Conservation (phyloP, 2,329 filamentous ascomycete species). For the Bipolaris victoriae region DNA sequence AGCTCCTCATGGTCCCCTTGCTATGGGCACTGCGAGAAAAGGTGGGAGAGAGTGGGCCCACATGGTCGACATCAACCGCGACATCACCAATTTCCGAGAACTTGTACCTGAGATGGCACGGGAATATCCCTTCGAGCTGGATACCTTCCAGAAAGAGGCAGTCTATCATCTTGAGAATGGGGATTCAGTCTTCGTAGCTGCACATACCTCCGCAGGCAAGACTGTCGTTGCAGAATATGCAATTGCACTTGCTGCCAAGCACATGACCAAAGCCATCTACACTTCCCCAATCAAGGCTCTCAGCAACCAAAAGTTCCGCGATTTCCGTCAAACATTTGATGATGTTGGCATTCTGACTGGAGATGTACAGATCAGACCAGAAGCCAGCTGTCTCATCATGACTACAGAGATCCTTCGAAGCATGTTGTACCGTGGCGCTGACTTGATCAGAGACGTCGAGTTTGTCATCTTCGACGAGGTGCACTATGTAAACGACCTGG, state of each 20-base stretch:
- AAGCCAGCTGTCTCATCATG: slow-evolving; percentile 99
- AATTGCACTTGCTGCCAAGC: slow-evolving; percentile 92
- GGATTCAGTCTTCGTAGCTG: slow-evolving; percentile 96
- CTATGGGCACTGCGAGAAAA: slow-evolving; percentile 73
- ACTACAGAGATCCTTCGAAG: slow-evolving; percentile 97
- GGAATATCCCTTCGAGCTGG: slow-evolving; percentile 95
- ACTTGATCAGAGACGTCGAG: slow-evolving; percentile 94
- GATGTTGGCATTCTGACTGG: slow-evolving; percentile 97
- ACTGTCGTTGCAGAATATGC: slow-evolving; percentile 98
- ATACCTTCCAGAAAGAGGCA: slow-evolving; percentile 98
- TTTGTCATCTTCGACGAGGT: slow-evolving; percentile 99
- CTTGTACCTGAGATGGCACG: slow-evolving; percentile 95
- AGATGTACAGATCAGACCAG: slow-evolving; percentile 96
- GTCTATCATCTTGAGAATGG: slow-evolving; percentile 96
- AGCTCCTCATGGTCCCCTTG: slow-evolving; percentile 79
- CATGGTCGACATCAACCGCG: slow-evolving; percentile 93
- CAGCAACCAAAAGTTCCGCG: slow-evolving; percentile 98
- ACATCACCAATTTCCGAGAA: slow-evolving; percentile 92
- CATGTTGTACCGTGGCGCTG: slow-evolving; percentile 96
- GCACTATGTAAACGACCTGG: slow-evolving; percentile 96
- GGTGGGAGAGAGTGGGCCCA: slow-evolving; percentile 92
- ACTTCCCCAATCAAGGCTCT: slow-evolving; percentile 98
- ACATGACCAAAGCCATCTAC: slow-evolving; percentile 99
- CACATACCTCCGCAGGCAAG: slow-evolving; percentile 96
- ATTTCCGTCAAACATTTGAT: slow-evolving; percentile 88